Evolutionary conservation across 2,329 filamentous ascomycete species (phyloP), one percentile per base, ranked within the genome.

Genomic region (Colletotrichum scovillei): DNA sequence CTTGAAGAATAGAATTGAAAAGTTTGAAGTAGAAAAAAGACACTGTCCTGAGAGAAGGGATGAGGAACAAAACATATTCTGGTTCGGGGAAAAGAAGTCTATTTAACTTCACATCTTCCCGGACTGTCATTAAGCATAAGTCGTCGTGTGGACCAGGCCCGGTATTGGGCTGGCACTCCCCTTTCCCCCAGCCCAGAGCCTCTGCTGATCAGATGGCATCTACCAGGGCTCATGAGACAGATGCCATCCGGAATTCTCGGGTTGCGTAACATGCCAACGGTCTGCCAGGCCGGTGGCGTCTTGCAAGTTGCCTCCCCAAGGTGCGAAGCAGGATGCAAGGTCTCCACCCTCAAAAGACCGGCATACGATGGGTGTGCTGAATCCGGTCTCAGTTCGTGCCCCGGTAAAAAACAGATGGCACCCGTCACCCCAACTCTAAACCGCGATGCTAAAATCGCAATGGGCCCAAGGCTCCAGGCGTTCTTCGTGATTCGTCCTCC

Each of bases 1-100:
- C 74, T 75, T 72, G 26, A 11, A 55, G 19, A 55, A 69, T 64
- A 64, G 60, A 69, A 69, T 24, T n/a, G 60, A 72, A 72, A 64
- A 63, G 30, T 62, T 53, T 68, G 46, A 49, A 65, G 68, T 62
- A 69, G 38, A 42, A 16, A 42, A 16, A 55, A 69, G 53, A 73
- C 69, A 67, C 62, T 69, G 57, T 66, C 32, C 42, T 75, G 59
- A 71, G 65, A 38, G 57, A 67, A 75, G 64, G 64, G 65, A 73
- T 72, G 19, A 60, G 7, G 38, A 68, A 24, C 46, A 63, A 74
- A 62, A 67, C 52, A 30, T 22, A 16, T 2, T 30, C 32, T 63
- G 46, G 72, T 63, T 53, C n/a, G 35, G 73, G 46, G 24, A 55
- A 19, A 60, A 32, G 49, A 60, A 19, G 42, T 52, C 60, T 67